Base-by-base conservation (phyloP, 345 rosid genomes). In the Dipteronia dyeriana region DNA sequence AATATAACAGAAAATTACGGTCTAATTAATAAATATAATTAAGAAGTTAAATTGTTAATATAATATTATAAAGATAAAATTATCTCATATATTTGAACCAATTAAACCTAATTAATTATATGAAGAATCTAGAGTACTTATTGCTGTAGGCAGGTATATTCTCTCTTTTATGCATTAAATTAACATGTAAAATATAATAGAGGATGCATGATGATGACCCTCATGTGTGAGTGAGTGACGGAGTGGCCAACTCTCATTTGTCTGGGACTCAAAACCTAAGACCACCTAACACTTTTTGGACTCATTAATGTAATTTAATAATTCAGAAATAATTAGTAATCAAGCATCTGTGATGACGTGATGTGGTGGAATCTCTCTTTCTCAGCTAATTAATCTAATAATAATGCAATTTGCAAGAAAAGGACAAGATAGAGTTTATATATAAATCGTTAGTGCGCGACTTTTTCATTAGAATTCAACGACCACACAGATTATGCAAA, bases 171-270 rank as follows among this genome's bases (percentile, higher is more conserved):
- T 31, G 14, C 60, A 49, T 2, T 69, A 26, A 26, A 69, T 16
- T n/a, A 49, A 51, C 54, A 16, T 12, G 13, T 20, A 41, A 17
- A 6, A 7, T 5, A 13, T 74, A 16, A 17, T 20, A 57, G 19
- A 0, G 20, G 25, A 57, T 19, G 9, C 16, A 51, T 29, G 3
- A 31, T 41, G 39, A 11, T 70, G 69, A 34, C 65, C 63, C 64
- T 45, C 23, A 25, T 34, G 38, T 4, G 20, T 59, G 22, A 74
- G 45, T 64, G 69, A 64, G 11, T 39, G 45, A 12, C 57, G 8
- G 19, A 81, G 79, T 74, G 80, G 72, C 79, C 84, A 74, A 79
- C 84, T 25, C 73, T 70, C 57, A 81, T 75, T 74, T 79, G 75
- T 75, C 75, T 78, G 66, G 31, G 12, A 79, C 80, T 73, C 34